Evolutionary conservation across 1,284 basidiomycete genomes (phyloP), one percentile per base, ranked within the genome.

Genomic region (Ustilago nuda): DNA sequence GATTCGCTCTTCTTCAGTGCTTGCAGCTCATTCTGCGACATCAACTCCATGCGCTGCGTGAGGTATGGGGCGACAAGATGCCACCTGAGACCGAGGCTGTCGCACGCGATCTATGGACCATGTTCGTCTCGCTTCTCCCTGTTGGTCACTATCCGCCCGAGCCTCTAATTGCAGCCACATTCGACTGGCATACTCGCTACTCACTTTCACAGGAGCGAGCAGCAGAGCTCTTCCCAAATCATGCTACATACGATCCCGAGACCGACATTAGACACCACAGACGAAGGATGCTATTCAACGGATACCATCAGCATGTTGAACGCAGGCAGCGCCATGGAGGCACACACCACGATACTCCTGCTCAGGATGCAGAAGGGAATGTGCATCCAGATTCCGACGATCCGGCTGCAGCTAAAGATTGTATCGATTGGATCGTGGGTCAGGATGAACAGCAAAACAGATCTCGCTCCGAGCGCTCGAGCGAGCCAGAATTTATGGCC

Each of bases 71-170:
- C 2, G 64, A 72, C 33, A 69, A 56, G 30, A 48, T 83, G 30
- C 82, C 82, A 0, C 56, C 45, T 27, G 71, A 76, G 39, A 66
- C 78, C 17, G 81, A 82, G 63, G 67, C 74, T 4, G 61, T 80
- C 2, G 78, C 80, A n/a, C 73, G 80, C 17, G 81, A 83, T 27
- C 67, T 82, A 0, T 83, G 81, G 81, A 64, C 81, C 13, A 70
- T 82, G 61, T 76, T 74, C 39, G 72, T 82, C 13, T 79, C 80
- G 1, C 62, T 61, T 8, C 56, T 72, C 4, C 66, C 72, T 12
- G 60, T 66, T 12, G 72, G 66, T 8, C 62, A 77, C 23, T 77
- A 61, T 41, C 75, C 75, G 15, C 70, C 75, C 1, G 75, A 77
- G 51, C 75, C 75, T 4, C 64, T 77, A 30, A 69, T 77, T n/a